These are phyloP conservation scores for Cutaneotrichosporon mucoides DNA, from an alignment of 1,284 basidiomycete species.

Conservation along the genomic window DNA sequence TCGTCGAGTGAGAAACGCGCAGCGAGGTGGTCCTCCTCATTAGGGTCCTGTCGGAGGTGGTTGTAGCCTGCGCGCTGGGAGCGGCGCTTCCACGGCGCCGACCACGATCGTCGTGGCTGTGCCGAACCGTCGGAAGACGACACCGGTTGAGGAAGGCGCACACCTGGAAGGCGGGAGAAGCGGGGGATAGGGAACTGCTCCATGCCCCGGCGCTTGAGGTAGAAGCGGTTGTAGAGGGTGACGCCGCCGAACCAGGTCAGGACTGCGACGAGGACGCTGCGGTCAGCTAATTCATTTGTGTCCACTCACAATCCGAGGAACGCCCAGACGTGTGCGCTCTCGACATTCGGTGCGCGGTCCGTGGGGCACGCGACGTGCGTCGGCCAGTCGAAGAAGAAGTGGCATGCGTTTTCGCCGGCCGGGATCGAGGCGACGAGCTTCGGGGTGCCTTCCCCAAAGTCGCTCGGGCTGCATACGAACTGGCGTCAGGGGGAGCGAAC, in stretches of 20 bases:
- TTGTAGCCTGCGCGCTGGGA: conserved; percentile 33
- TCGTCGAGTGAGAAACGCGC: conserved; percentile 45
- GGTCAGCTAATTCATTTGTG: background rate
- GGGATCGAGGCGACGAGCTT: conserved; percentile 42
- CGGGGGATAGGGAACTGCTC: conserved; percentile 40
- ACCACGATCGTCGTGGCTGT: background rate
- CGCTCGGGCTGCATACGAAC: conserved; percentile 44
- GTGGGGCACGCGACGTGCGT: conserved; percentile 48
- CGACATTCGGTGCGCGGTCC: conserved; percentile 28
- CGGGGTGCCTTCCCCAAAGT: conserved; percentile 41
- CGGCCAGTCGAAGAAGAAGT: conserved; percentile 49
- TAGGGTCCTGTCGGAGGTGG: conserved; percentile 39
- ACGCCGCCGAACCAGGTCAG: conserved; percentile 45
- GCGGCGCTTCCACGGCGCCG: conserved; percentile 31
- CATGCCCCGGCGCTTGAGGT: conserved; percentile 39
- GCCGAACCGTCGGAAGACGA: background rate
- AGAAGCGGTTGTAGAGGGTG: conserved; percentile 47
- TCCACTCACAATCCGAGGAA: conserved; percentile 40
- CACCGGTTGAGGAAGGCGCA: conserved; percentile 4
- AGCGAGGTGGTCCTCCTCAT: conserved; percentile 58
- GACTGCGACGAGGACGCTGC: conserved; percentile 39
- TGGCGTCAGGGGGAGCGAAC: conserved; percentile 11
- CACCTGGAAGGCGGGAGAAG: conserved; percentile 9
- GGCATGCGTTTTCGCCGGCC: conserved; percentile 36
- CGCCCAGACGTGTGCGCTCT: conserved; percentile 27